Conservation (phyloP, 2,329 filamentous ascomycete genomes). For the Talaromyces marneffei region DNA sequence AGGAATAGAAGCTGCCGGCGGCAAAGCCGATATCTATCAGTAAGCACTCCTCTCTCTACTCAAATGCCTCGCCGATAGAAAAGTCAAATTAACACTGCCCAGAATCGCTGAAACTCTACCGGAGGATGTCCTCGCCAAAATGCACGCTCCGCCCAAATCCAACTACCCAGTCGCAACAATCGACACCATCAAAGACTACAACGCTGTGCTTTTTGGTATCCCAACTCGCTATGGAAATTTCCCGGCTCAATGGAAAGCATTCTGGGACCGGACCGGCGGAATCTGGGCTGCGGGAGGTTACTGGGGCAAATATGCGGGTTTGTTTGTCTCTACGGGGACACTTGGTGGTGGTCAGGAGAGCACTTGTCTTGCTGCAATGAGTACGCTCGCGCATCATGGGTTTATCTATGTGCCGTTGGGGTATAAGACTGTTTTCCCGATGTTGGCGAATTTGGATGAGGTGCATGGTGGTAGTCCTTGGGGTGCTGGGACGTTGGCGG, state of each 20-base stretch:
- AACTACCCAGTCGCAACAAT: conserved; percentile 59
- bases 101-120: conserved; percentile 80
- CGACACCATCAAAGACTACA: conserved; percentile 64
- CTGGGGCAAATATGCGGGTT: conserved; percentile 81
- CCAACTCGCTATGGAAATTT: conserved; percentile 97
- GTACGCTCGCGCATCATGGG: conserved; percentile 85
- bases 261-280: conserved; percentile 79
- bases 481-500: conserved; percentile 89
- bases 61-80: neutral
- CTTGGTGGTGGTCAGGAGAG: conserved; percentile 88
- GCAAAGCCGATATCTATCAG: conserved; percentile 76
- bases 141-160: conserved; percentile 77
- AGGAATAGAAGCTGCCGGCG: conserved; percentile 83
- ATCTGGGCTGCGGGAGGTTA: conserved; percentile 75
- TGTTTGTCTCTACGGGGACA: conserved; percentile 81
- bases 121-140: conserved; percentile 76
- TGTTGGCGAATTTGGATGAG: conserved; percentile 67
- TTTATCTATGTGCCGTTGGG: conserved; percentile 92
- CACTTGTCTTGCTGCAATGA: conserved; percentile 73
- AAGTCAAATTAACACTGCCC: neutral
- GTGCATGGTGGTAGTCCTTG: conserved; percentile 82
- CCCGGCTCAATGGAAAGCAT: conserved; percentile 84
- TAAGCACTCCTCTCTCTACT: conserved; percentile 35
- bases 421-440: conserved; percentile 71
- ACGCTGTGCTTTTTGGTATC: conserved; percentile 87